Conservation (phyloP, 1,284 basidiomycete genomes). For the Melampsora abietis-canadensis region DNA sequence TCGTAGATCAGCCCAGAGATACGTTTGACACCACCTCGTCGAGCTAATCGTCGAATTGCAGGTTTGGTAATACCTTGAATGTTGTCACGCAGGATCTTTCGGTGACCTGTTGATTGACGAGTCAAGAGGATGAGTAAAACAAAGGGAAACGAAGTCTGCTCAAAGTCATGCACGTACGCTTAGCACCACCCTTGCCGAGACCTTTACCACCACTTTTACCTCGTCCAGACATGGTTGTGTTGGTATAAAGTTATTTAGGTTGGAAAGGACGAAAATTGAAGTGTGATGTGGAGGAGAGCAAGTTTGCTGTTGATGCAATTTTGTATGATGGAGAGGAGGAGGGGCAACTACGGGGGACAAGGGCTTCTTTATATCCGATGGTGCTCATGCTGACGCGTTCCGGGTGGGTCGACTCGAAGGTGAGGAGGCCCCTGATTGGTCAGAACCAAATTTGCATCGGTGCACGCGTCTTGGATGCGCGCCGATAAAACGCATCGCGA, state of each 20-base stretch:
- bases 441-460: too few species aligned
- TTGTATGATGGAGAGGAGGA: neutral
- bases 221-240: conserved; percentile 66
- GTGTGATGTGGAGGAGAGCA: neutral
- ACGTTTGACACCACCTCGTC: conserved; percentile 93
- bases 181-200: conserved; percentile 65
- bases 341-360: neutral
- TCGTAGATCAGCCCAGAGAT: conserved; percentile 88
- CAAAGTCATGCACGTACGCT: conserved; percentile 11
- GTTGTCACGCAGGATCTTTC: conserved; percentile 60
- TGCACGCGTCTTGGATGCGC: too few species aligned
- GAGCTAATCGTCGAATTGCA: conserved; percentile 87
- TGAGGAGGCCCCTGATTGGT: too few species aligned
- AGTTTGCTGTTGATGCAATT: too few species aligned
- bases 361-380: neutral
- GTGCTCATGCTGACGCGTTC: too few species aligned
- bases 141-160: neutral
- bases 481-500: too few species aligned
- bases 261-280: conserved; percentile 46
- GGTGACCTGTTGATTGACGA: conserved; percentile 18
- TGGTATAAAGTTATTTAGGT: conserved; percentile 46
- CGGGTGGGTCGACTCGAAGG: too few species aligned
- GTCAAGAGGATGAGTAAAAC: neutral
- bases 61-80: too few species aligned
- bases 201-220: conserved; percentile 72